Evolutionary conservation across 2,329 filamentous ascomycete species (phyloP).

Genomic region (Sporothrix humicola): DNA sequence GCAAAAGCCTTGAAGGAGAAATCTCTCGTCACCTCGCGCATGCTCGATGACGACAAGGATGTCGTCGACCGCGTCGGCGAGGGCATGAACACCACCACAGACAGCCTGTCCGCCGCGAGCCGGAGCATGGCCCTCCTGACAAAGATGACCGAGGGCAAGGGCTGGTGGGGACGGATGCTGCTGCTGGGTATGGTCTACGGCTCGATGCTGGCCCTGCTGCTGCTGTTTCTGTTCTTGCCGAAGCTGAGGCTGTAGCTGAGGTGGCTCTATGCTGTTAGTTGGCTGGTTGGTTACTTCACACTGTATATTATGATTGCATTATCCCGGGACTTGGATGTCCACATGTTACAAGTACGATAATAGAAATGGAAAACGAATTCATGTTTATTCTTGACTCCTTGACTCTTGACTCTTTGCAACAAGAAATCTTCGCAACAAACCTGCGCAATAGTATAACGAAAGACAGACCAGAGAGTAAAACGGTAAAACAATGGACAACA

Average conservation of each 20-base stretch:
- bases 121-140: conserved; percentile 77
- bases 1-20: conserved; percentile 78
- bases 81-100: conserved; percentile 77
- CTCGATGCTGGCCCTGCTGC: conserved; percentile 75
- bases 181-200: conserved; percentile 84
- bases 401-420: too few relatives aligned
- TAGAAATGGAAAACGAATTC: conserved; percentile 18
- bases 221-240: conserved; percentile 84
- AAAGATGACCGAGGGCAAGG: conserved; percentile 84
- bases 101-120: conserved; percentile 76
- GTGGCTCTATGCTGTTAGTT: not conserved
- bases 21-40: conserved; percentile 71
- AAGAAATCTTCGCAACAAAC: not conserved
- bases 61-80: conserved; percentile 72
- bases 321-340: not conserved
- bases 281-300: not conserved
- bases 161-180: conserved; percentile 83
- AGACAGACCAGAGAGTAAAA: not conserved
- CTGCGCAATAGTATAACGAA: too few relatives aligned
- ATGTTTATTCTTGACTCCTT: not conserved
- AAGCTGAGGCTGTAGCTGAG: conserved; percentile 66
- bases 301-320: not conserved
- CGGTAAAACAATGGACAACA: not conserved
- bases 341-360: conserved; percentile 2
- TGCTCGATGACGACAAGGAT: conserved; percentile 74